Evolutionary conservation across 345 rosid genomes (phyloP).

Genomic region (Brassica carinata): DNA sequence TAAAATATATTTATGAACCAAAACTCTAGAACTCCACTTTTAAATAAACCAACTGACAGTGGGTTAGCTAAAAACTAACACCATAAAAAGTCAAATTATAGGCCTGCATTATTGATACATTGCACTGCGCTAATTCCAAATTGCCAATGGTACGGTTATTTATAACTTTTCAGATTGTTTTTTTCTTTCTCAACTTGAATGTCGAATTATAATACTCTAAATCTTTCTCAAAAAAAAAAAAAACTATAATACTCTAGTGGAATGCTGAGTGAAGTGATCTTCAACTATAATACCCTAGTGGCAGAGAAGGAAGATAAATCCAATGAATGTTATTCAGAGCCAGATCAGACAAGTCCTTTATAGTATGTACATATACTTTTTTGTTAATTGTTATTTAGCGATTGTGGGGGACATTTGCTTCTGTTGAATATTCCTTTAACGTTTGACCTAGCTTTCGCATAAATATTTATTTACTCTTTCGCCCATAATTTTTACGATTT

Average conservation of each 20-base stretch:
- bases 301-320: slow-evolving; percentile 28
- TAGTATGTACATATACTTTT: neutral
- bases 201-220: neutral
- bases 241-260: neutral
- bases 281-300: slow-evolving; percentile 23
- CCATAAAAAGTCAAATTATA: slow-evolving; percentile 6
- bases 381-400: slow-evolving; percentile 7
- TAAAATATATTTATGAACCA: neutral
- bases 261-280: slow-evolving; percentile 26
- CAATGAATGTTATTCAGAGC: slow-evolving; percentile 30
- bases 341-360: slow-evolving; percentile 30
- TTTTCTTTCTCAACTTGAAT: slow-evolving; percentile 23
- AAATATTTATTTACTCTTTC: neutral
- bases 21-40: neutral
- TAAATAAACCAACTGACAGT: neutral
- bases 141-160: slow-evolving; percentile 19
- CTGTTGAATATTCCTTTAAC: slow-evolving; percentile 17
- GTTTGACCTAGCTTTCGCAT: slow-evolving; percentile 10
- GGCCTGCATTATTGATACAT: slow-evolving; percentile 17
- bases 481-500: neutral
- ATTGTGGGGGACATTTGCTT: slow-evolving; percentile 15
- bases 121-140: slow-evolving; percentile 6
- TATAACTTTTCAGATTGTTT: slow-evolving; percentile 17
- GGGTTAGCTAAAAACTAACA: neutral
- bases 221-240: neutral